Percentiles rank a stretch among this genome's conserved stretches.
phyloP scores from a whole-genome alignment of 768 basidiomycete species.

The Macrocybe gigantea region DNA sequence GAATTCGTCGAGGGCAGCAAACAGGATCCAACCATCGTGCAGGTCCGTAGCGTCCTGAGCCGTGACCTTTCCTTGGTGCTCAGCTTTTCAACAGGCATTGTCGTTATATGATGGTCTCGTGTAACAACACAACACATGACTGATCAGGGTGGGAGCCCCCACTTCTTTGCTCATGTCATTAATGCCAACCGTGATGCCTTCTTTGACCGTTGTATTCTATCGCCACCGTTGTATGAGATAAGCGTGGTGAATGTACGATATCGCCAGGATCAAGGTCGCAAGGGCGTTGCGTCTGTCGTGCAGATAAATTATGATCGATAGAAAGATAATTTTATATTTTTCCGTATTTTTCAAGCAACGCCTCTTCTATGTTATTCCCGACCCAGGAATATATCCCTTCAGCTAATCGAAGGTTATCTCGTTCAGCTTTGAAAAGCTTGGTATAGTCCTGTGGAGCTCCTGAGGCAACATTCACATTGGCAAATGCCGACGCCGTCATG shows the following conservation, averaged over 20 bases:
- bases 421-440: constrained; percentile 88
- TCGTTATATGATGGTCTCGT: constrained; percentile 95
- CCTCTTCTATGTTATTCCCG: constrained; percentile 73
- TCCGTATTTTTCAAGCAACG: constrained; percentile 75
- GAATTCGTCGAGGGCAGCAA: constrained; percentile 99
- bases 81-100: constrained; percentile 55
- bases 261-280: no score
- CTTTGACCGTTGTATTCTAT: no score
- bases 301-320: neutral
- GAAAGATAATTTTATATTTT: constrained; percentile 33
- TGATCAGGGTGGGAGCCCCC: neutral
- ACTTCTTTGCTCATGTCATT: neutral
- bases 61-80: neutral
- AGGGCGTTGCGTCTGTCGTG: neutral
- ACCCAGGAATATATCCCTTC: constrained; percentile 83
- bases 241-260: no score
- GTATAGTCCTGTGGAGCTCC: constrained; percentile 76
- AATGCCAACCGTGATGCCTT: no score
- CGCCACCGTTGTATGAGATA: no score
- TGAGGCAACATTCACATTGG: constrained; percentile 37
- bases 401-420: constrained; percentile 88
- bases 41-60: constrained; percentile 41
- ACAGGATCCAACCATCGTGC: constrained; percentile 98
- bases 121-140: constrained; percentile 27
- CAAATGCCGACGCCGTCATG: constrained; percentile 69